Base-by-base conservation (phyloP, 164 flowering plant genomes). In the Vitis amurensis region DNA sequence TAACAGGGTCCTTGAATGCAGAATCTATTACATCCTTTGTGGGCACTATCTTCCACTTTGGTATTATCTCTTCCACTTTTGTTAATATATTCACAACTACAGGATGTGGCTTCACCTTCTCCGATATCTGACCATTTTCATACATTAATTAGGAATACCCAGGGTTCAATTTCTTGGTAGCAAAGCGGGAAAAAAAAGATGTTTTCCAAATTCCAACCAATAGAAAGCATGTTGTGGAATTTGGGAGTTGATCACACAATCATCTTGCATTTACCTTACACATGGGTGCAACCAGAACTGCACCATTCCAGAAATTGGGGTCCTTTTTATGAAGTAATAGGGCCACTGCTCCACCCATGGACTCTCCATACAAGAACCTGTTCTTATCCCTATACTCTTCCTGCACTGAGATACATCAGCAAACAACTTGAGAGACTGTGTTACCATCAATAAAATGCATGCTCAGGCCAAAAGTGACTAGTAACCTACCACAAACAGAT, bases 1-100 rank as follows among this genome's bases (percentile, higher is more conserved):
- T 96, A 47, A 83, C 56, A 4, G 97, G 97, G 74, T 93, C 97
- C 73, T 96, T 91, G 80, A 93, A 96, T 62, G 98, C 94, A 0
- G 98, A 76, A 59, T 95, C 88, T 30, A 95, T 95, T 29, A 95
- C 96, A 67, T 95, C 98, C 69, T 87, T 95, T 2, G 91, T 77
- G 8, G 99, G 99, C 44, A 95, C 99, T 11, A 95, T 91, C 78
- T 93, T 95, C 99, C 99, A 96, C 75, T 88, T 96, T 2, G 99
- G 98, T 71, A 96, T 92, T 29, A 96, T 69, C 61, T 92, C 97
- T 76, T 92, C 99, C 56, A 93, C 82, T 73, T 62, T 82, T 2
- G 98, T 96, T 77, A 96, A 70, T 56, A 93, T 50, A 68, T 83
- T 92, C 49, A 93, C 82, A 52, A 93, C 92, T 61, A 91, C 69